phyloP scores from a whole-genome alignment of 2,329 filamentous ascomycete genomes.

The Alternaria brassicicola region DNA sequence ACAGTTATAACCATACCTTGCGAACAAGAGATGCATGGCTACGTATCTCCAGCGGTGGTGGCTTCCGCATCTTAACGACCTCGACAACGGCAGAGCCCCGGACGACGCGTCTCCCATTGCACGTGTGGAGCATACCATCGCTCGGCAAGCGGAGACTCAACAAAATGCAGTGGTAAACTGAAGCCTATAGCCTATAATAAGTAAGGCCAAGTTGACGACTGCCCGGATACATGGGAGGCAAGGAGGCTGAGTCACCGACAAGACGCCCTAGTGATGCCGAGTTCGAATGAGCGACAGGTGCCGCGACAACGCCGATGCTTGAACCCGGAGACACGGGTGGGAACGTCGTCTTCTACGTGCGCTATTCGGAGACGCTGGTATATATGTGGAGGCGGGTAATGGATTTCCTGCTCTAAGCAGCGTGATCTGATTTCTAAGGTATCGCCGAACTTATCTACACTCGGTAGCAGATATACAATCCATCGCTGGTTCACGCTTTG shows the following conservation, averaged over 20 bases:
- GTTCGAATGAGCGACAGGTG: conserved; percentile 5
- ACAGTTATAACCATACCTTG: background rate
- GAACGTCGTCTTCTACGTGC: background rate
- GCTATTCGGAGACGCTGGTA: background rate
- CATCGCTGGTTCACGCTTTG: background rate
- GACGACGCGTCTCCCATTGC: background rate
- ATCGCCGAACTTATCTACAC: background rate
- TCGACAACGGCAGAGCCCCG: background rate
- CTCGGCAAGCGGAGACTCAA: background rate
- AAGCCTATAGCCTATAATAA: background rate
- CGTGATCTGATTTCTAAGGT: background rate
- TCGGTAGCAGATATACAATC: background rate
- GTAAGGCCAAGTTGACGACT: background rate
- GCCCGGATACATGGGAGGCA: background rate
- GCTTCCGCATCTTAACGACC: background rate
- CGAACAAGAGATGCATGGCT: background rate
- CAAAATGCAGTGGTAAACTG: background rate
- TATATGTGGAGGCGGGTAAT: background rate
- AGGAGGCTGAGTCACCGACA: conserved; percentile 9
- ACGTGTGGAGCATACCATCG: background rate
- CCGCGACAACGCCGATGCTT: conserved; percentile 4
- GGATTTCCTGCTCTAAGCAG: background rate
- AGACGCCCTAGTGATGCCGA: conserved; percentile 1
- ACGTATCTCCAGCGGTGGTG: background rate
- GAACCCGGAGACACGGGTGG: background rate